Evolutionary conservation across 495 filamentous ascomycete genomes (phyloP).

Genomic region (Podospora tetraspora): DNA sequence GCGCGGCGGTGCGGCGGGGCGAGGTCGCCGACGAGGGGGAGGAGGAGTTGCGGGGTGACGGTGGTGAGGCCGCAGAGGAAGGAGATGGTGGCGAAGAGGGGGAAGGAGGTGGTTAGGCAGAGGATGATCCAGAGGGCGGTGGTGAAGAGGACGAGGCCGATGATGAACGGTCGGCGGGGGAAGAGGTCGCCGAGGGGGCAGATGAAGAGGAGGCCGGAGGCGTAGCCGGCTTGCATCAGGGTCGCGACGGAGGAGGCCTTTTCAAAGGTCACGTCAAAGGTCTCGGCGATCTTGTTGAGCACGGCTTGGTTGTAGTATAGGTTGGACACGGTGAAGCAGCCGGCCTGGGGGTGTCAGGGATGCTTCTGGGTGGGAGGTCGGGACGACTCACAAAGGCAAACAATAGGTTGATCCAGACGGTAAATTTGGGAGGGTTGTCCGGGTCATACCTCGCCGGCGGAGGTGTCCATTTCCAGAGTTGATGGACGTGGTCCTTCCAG

Average conservation of each 20-base stretch:
- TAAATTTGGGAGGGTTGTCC: slow-evolving; percentile 32
- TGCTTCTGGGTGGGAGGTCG: not conserved
- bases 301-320: slow-evolving; percentile 67
- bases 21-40: slow-evolving; percentile 77
- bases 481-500: not conserved
- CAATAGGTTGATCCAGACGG: slow-evolving; percentile 28
- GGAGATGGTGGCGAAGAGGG: slow-evolving; percentile 60
- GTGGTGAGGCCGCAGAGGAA: slow-evolving; percentile 70
- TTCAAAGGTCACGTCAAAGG: slow-evolving; percentile 57
- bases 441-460: slow-evolving; percentile 28
- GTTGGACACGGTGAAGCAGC: slow-evolving; percentile 55
- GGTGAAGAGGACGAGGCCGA: slow-evolving; percentile 60
- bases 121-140: slow-evolving; percentile 64
- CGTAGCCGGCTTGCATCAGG: slow-evolving; percentile 76
- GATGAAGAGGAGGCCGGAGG: slow-evolving; percentile 64
- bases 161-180: slow-evolving; percentile 61
- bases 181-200: slow-evolving; percentile 77
- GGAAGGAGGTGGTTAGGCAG: slow-evolving; percentile 62
- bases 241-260: slow-evolving; percentile 61
- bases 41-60: slow-evolving; percentile 81
- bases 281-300: slow-evolving; percentile 55
- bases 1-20: slow-evolving; percentile 65
- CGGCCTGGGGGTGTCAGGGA: slow-evolving; percentile 21
- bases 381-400: slow-evolving; percentile 28
- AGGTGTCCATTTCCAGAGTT: slow-evolving; percentile 26